phyloP scores from a whole-genome alignment of 2,329 filamentous ascomycete genomes.

The Pseudogymnoascus sp. region DNA sequence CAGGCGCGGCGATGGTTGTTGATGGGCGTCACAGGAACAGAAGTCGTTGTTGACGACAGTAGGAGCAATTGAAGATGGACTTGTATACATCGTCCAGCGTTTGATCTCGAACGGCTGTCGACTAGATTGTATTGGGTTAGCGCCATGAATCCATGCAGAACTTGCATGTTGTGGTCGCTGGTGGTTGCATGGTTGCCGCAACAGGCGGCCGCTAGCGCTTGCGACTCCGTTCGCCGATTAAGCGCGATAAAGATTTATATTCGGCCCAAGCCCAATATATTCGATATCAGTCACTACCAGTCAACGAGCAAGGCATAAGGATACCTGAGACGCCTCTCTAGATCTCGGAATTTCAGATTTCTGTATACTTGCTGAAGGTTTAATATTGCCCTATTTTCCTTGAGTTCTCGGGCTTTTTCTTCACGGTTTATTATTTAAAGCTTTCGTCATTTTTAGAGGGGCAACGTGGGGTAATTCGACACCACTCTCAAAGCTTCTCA shows the following conservation, averaged over 20 bases:
- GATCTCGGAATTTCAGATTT: neutral
- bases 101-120: constrained; percentile 5
- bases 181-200: constrained; percentile 3
- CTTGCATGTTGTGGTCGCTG: constrained; percentile 5
- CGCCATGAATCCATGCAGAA: neutral
- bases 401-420: neutral
- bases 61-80: constrained; percentile 2
- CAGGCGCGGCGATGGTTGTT: constrained; percentile 3
- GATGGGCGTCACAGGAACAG: neutral
- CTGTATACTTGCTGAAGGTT: neutral
- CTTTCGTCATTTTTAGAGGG: constrained; percentile 1
- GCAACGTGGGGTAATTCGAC: constrained; percentile 3
- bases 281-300: neutral
- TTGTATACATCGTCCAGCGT: constrained; percentile 7
- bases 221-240: constrained; percentile 2
- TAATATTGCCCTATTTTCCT: neutral
- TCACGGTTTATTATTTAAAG: neutral
- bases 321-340: neutral
- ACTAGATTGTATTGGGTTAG: neutral
- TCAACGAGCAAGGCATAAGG: neutral
- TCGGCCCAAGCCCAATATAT: neutral
- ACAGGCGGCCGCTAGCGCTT: constrained; percentile 1
- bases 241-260: constrained; percentile 8
- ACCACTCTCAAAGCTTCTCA: neutral
- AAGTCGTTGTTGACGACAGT: neutral